phyloP scores from a whole-genome alignment of 2,329 filamentous ascomycete genomes.

The Talaromyces marneffei region DNA sequence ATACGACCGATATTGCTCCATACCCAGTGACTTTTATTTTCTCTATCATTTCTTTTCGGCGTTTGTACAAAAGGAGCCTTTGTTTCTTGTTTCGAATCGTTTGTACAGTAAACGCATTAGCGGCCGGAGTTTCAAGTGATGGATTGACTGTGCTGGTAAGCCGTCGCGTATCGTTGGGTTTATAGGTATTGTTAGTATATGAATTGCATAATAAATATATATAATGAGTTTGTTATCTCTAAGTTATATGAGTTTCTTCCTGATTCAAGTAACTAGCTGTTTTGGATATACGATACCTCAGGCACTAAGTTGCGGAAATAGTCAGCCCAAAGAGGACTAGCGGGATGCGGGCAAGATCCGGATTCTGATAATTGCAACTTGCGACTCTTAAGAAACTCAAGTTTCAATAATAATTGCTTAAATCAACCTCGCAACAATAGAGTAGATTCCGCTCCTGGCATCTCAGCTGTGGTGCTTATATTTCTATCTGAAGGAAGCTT shows the following conservation, averaged over 20 bases:
- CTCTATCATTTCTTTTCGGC: background rate
- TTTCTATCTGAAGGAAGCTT: background rate
- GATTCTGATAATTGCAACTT: background rate
- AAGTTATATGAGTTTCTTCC: no score
- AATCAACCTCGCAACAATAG: background rate
- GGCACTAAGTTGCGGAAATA: background rate
- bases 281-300: background rate
- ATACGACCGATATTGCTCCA: background rate
- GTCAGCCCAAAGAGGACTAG: background rate
- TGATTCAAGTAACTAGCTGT: no score
- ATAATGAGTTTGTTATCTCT: background rate
- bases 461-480: no score
- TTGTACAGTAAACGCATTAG: conserved; percentile 11
- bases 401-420: background rate
- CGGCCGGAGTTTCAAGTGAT: conserved; percentile 8
- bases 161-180: conserved; percentile 1
- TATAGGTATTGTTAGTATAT: background rate
- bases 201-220: background rate
- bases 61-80: background rate
- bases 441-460: background rate
- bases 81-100: background rate
- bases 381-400: background rate
- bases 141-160: conserved; percentile 6
- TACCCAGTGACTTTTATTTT: background rate
- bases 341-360: background rate